These are phyloP conservation scores for Tinospora cordifolia DNA, from an alignment of 164 flowering plant species.

Conservation along the genomic window DNA sequence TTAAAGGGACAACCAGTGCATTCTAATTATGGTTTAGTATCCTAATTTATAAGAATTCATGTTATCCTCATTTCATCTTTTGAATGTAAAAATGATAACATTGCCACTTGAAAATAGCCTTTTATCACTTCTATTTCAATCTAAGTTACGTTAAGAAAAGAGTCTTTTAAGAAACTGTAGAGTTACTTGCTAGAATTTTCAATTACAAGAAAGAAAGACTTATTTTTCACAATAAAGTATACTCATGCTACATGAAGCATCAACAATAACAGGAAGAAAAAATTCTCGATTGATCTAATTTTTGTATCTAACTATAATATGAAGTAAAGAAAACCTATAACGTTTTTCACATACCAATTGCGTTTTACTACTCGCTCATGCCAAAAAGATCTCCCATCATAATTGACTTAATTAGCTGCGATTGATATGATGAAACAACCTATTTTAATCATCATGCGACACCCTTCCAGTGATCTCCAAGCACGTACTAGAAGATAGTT, in stretches of 20 bases:
- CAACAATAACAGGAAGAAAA: not conserved
- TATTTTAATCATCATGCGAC: conserved; percentile 54
- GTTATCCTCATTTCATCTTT: too few species aligned
- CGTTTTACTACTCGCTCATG: conserved; percentile 16
- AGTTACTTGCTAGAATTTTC: too few species aligned
- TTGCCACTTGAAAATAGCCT: too few species aligned
- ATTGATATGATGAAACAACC: conserved; percentile 17
- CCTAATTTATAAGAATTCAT: too few species aligned
- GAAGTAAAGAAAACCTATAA: conserved; percentile 22
- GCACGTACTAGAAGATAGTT: conserved; percentile 45
- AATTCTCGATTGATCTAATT: not conserved
- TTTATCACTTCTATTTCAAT: too few species aligned
- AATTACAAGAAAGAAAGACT: too few species aligned
- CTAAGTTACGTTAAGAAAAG: too few species aligned
- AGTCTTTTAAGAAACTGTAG: too few species aligned
- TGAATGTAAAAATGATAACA: too few species aligned
- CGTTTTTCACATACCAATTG: conserved; percentile 14
- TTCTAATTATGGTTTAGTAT: too few species aligned
- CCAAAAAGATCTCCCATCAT: conserved; percentile 18
- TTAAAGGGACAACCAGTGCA: too few species aligned
- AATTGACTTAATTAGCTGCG: conserved; percentile 9
- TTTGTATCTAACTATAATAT: not conserved
- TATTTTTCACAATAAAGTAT: too few species aligned
- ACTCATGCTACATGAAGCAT: not conserved
- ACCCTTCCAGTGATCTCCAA: conserved; percentile 94